These are phyloP conservation scores for Pyracantha coccinea DNA, from an alignment of 331 rosid species.

Conservation along the genomic window DNA sequence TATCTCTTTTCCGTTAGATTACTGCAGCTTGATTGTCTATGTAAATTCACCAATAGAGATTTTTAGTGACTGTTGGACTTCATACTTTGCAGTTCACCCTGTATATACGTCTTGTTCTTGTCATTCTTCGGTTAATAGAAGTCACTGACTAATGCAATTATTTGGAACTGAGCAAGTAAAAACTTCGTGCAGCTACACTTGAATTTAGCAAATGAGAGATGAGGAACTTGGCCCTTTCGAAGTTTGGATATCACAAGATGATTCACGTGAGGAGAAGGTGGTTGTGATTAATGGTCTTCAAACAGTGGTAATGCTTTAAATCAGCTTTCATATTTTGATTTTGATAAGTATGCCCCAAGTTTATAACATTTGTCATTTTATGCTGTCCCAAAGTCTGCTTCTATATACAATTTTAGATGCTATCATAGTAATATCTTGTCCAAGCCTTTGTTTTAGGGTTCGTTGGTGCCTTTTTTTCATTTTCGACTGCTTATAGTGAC, in stretches of 20 bases:
- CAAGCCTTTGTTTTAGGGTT: not conserved
- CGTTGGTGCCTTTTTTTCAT: not conserved
- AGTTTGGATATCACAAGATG: constrained; percentile 54
- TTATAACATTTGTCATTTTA: not conserved
- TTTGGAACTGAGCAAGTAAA: constrained; percentile 25
- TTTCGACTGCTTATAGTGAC: not conserved
- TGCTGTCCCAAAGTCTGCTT: not conserved
- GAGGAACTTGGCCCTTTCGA: constrained; percentile 82
- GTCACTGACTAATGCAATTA: not conserved
- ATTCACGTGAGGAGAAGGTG: constrained; percentile 43
- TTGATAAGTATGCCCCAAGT: not conserved
- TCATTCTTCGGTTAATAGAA: constrained; percentile 5
- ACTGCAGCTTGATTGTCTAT: constrained; percentile 8
- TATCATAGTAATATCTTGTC: not conserved
- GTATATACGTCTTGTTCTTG: constrained; percentile 6
- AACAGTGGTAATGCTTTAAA: constrained; percentile 46
- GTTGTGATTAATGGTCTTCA: constrained; percentile 82
- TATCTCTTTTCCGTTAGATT: not conserved
- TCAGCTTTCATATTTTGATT: not conserved
- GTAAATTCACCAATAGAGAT: not conserved
- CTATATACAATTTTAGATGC: not conserved
- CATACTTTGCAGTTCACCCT: not conserved
- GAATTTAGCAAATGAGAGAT: constrained; percentile 62
- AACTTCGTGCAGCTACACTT: constrained; percentile 59
- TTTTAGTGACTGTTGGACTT: constrained; percentile 14